Base-by-base conservation (phyloP, 106 monocot species). In the Cymbidium sinense region DNA sequence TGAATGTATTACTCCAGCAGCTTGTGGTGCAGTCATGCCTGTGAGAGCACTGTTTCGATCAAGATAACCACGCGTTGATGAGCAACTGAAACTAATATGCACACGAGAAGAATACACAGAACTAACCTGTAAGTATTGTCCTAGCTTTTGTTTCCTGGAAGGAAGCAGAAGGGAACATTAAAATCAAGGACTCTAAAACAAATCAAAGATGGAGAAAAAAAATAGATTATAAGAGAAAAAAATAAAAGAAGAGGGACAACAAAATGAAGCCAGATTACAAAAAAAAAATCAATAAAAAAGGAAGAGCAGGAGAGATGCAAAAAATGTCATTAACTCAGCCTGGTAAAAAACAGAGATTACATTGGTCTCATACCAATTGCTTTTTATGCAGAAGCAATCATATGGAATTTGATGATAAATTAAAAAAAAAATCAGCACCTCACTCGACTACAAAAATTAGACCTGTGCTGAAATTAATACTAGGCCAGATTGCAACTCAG, bases 1-100 rank as follows among this genome's bases (percentile, higher is more conserved):
- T 7, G 95, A 91, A 81, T 99, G 99, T 76, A 99, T 99, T 72
- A 99, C 93, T 81, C 99, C 99, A 80, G 99, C 99, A 78, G 99
- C 95, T 84, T 99, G 95, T 76, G 99, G 99, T 69, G 95, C 99
- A 44, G 99, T 99, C 99, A 95, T 99, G 43, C 99, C 99, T 99
- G 75, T 75, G 1, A 74, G 44, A 20, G 11, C 50, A 34, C 37
- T 69, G 13, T 34, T 52, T 43, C 15, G n/a, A 70, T 39, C 23
- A 4, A 58, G 8, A n/a, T 20, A 23, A 10, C 8, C 23, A 58
- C n/a, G 58, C 15, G 33, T 33, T 33, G 10, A 33, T 67, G 30
- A 67, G 10, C 67, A 34, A 33, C 67, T 13, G 6, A 11, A 58
- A 67, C 15, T 31, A 31, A 29, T 33, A 67, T 67, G 29, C 29